Conservation (phyloP, 1,284 basidiomycete genomes). For the Ganoderma sp. region DNA sequence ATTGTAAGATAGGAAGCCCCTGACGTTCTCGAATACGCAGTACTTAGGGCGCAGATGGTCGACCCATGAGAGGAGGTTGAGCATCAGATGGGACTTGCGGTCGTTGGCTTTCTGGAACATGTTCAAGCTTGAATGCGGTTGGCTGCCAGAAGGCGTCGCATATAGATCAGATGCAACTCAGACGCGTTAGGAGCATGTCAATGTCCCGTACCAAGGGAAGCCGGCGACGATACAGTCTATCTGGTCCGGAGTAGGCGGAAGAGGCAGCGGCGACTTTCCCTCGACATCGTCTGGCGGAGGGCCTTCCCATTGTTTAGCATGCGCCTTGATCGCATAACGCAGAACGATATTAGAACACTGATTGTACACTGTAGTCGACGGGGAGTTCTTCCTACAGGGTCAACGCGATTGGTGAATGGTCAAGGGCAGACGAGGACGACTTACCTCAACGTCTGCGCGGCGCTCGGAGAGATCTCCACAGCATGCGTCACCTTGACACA, state of each 20-base stretch:
- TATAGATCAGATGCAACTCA: not conserved
- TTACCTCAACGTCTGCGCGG: slow-evolving; percentile 58
- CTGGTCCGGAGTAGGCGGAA: slow-evolving; percentile 54
- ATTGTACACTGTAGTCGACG: slow-evolving; percentile 52
- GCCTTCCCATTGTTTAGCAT: slow-evolving; percentile 45
- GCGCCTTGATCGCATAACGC: slow-evolving; percentile 56
- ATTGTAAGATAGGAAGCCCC: slow-evolving; percentile 65
- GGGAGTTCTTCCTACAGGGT: slow-evolving; percentile 51
- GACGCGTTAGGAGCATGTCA: not conserved
- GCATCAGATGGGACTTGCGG: slow-evolving; percentile 57
- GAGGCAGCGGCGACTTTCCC: slow-evolving; percentile 42
- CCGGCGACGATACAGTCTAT: slow-evolving; percentile 70
- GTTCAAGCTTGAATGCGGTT: slow-evolving; percentile 48
- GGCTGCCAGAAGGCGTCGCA: slow-evolving; percentile 33
- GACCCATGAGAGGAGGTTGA: slow-evolving; percentile 63
- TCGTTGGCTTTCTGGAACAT: slow-evolving; percentile 47
- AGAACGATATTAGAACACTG: slow-evolving; percentile 69
- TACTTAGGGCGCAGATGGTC: slow-evolving; percentile 66
- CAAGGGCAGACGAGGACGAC: slow-evolving; percentile 44
- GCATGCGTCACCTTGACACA: slow-evolving; percentile 65
- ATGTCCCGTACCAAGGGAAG: slow-evolving; percentile 68
- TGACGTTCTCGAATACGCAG: slow-evolving; percentile 75
- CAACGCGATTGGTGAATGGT: slow-evolving; percentile 1
- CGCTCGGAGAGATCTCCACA: slow-evolving; percentile 72
- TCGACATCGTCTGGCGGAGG: slow-evolving; percentile 44